Conservation (phyloP, 768 basidiomycete species). For the Agrocybe praecox region DNA sequence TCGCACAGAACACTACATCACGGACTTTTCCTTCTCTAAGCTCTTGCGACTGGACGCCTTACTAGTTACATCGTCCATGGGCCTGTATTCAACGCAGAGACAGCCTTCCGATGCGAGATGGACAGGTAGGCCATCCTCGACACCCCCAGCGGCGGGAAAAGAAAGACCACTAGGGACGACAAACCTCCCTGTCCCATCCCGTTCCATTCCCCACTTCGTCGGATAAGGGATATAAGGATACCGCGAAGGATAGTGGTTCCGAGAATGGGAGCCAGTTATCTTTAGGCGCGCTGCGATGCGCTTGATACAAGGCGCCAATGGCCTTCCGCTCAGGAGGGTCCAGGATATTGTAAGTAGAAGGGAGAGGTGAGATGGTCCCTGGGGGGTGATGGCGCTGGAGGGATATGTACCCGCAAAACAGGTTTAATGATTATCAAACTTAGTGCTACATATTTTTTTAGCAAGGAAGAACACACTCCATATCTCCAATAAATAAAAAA, state of each 20-base stretch:
- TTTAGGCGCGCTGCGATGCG: constrained; percentile 51
- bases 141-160: constrained; percentile 19
- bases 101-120: constrained; percentile 63
- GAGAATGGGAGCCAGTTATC: constrained; percentile 71
- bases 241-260: constrained; percentile 77
- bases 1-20: constrained; percentile 49
- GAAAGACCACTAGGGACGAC: constrained; percentile 44
- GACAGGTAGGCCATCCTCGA: constrained; percentile 48
- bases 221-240: constrained; percentile 48
- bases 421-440: too few relatives aligned
- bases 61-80: constrained; percentile 19
- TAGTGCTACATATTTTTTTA: too few relatives aligned
- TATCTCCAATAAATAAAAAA: too few relatives aligned
- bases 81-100: too few relatives aligned
- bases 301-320: constrained; percentile 29
- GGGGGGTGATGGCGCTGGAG: too few relatives aligned
- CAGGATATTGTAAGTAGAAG: too few relatives aligned
- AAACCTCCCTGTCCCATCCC: constrained; percentile 20
- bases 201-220: neutral
- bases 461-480: too few relatives aligned
- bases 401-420: too few relatives aligned
- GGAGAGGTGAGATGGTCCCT: too few relatives aligned
- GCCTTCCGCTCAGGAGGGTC: neutral
- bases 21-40: constrained; percentile 76
- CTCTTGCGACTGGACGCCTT: too few relatives aligned